These are phyloP conservation scores for Leccinum variicolor DNA, from an alignment of 768 basidiomycete species.

Conservation along the genomic window DNA sequence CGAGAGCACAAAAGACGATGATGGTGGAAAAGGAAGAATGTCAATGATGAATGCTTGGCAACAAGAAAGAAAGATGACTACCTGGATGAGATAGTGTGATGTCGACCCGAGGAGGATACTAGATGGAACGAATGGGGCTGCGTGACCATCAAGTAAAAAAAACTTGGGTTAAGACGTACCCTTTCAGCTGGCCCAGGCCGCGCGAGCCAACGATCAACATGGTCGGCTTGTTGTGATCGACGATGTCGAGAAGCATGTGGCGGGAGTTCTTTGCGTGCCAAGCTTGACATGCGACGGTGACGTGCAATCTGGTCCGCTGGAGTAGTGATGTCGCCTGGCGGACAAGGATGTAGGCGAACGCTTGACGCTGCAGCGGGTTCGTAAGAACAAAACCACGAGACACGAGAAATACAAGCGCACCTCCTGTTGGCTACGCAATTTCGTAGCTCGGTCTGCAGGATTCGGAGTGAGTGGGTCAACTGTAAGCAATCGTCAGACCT, in stretches of 20 bases:
- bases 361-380: constrained; percentile 64
- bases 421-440: constrained; percentile 90
- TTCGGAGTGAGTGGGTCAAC: constrained; percentile 72
- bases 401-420: constrained; percentile 37
- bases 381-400: constrained; percentile 8
- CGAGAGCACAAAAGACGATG: background rate
- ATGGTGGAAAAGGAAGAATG: background rate
- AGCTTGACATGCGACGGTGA: constrained; percentile 87
- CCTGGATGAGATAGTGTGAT: constrained; percentile 90
- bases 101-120: constrained; percentile 94
- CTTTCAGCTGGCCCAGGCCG: constrained; percentile 82
- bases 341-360: constrained; percentile 79
- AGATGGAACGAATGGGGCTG: background rate
- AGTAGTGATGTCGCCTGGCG: constrained; percentile 87
- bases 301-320: constrained; percentile 86
- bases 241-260: constrained; percentile 88
- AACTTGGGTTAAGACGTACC: constrained; percentile 43
- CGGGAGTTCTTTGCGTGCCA: constrained; percentile 96
- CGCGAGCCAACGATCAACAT: constrained; percentile 97
- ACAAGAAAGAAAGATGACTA: constrained; percentile 25
- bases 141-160: background rate
- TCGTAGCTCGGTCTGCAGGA: constrained; percentile 68
- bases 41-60: background rate
- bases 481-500: constrained; percentile 23
- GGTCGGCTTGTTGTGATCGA: constrained; percentile 81